Conservation (phyloP, 108 stramenopile genomes). For the Skeletonema marinoi region DNA sequence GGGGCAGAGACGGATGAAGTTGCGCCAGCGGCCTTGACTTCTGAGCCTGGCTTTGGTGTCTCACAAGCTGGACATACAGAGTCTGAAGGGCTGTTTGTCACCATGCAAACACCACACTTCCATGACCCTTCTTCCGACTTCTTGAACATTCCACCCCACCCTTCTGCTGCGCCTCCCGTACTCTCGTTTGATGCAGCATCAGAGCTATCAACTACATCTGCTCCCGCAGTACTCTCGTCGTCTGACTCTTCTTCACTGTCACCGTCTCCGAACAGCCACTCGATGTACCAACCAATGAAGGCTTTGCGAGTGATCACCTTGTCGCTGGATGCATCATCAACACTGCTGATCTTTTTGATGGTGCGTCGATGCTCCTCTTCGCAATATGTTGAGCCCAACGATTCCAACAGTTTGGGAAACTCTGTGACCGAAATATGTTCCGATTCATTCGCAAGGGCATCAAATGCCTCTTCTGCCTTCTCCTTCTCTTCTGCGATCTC, state of each 20-base stretch:
- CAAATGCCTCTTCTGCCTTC: conserved; percentile 59
- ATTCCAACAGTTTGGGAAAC: conserved; percentile 75
- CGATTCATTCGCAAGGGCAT: conserved; percentile 21
- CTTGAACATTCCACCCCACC: conserved; percentile 58
- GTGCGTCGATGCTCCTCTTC: conserved; percentile 82
- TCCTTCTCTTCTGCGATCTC: conserved; percentile 68
- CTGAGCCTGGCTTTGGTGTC: conserved; percentile 66
- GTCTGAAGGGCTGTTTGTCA: conserved; percentile 57
- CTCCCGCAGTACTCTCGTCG: conserved; percentile 2
- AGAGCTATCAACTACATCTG: conserved; percentile 10
- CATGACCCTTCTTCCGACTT: conserved; percentile 68
- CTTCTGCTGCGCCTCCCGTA: conserved; percentile 11
- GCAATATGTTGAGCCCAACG: conserved; percentile 86
- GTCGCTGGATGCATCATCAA: conserved; percentile 16
- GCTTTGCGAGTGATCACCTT: conserved; percentile 46
- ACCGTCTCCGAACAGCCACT: conserved; percentile 88
- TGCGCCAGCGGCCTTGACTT: conserved; percentile 20
- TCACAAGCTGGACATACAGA: conserved; percentile 82
- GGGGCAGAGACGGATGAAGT: conserved; percentile 12
- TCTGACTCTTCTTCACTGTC: conserved; percentile 57
- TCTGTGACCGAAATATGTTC: conserved; percentile 43
- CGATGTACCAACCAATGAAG: conserved; percentile 85
- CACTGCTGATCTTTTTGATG: conserved; percentile 54
- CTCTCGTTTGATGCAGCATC: not conserved
- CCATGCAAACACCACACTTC: conserved; percentile 87